Evolutionary conservation across 148 eudicot species (phyloP), one percentile per base, ranked within the genome.

Genomic region (Silene latifolia): DNA sequence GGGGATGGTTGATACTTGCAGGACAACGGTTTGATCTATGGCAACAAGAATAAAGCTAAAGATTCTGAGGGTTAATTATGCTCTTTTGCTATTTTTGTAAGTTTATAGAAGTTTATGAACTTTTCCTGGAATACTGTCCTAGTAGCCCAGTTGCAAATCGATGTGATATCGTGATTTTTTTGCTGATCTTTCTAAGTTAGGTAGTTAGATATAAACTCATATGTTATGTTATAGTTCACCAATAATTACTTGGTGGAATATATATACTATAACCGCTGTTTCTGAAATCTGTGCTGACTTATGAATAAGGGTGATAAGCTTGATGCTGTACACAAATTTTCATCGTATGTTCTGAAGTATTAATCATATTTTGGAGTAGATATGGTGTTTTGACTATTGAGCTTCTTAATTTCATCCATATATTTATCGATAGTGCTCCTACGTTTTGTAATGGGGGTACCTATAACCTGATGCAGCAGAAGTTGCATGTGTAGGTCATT

Each of bases 21-120:
- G 90, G 85, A 86, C n/a, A 83, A 86, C 32, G 90, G 93, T 57
- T 82, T 87, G 53, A 77, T 65, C 24, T 87, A 87, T 68, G 93
- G 93, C 46, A 89, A 82, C 72, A 89, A 89, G 81, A 85, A 81
- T 57, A 84, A 71, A 76, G 48, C 72, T 60, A 77, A 75, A 46
- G 82, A 80, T 27, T 46, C 78, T 2, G 75, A 70, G 82, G 62
- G 65, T 39, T 80, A 58, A 77, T 15, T 27, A 51, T 21, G 21
- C 54, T 69, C 64, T 68, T 68, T 11, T 47, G 24, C n/a, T 48
- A 39, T 47, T 59, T 18, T 24, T 76, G 42, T 47, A 24, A 21
- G 58, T 70, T 35, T 27, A 27, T 27, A 72, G 70, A 78, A 78
- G 69, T 74, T 67, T 44, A 42, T 67, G 54, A 67, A 67, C 19